Conservation (phyloP, 2,329 filamentous ascomycete species). For the Magnaporthiopsis rhizophila region DNA sequence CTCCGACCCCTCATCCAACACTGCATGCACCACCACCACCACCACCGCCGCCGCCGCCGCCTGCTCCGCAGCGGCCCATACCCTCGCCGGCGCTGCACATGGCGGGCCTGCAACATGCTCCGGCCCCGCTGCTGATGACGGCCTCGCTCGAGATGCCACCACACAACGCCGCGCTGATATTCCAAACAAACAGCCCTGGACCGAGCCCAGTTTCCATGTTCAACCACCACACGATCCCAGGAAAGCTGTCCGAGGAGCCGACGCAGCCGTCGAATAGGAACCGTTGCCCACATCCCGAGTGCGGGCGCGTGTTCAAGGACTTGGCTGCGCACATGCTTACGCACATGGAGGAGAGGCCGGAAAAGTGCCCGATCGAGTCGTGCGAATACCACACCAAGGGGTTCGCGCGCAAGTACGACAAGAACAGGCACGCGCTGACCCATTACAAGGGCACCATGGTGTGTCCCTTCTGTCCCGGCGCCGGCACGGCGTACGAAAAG, state of each 20-base stretch:
- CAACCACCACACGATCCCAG: constrained; percentile 6
- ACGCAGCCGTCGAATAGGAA: constrained; percentile 30
- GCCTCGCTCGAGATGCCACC: not conserved
- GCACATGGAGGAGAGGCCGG: constrained; percentile 84
- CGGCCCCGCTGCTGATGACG: constrained; percentile 4
- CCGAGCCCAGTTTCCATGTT: constrained; percentile 5
- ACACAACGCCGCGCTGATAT: not conserved
- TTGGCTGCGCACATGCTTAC: constrained; percentile 89
- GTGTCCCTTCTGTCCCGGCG: constrained; percentile 89
- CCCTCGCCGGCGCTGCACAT: constrained; percentile 3
- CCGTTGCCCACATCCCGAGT: constrained; percentile 49
- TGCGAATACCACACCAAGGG: constrained; percentile 94
- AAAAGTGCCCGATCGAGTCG: constrained; percentile 89
- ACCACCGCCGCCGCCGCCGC: constrained; percentile 9
- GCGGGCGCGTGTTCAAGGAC: constrained; percentile 53
- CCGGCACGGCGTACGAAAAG: constrained; percentile 82
- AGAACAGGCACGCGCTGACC: constrained; percentile 90
- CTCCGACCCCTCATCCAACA: constrained; percentile 9
- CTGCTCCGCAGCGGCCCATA: constrained; percentile 4
- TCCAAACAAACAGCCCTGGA: constrained; percentile 4
- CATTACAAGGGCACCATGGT: constrained; percentile 99
- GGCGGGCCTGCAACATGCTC: not conserved
- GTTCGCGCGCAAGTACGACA: constrained; percentile 95
- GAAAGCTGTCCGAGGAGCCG: not conserved
- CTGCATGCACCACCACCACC: constrained; percentile 9